phyloP scores from a whole-genome alignment of 805 yeast genomes.

The Zygotorulaspora sp. region DNA sequence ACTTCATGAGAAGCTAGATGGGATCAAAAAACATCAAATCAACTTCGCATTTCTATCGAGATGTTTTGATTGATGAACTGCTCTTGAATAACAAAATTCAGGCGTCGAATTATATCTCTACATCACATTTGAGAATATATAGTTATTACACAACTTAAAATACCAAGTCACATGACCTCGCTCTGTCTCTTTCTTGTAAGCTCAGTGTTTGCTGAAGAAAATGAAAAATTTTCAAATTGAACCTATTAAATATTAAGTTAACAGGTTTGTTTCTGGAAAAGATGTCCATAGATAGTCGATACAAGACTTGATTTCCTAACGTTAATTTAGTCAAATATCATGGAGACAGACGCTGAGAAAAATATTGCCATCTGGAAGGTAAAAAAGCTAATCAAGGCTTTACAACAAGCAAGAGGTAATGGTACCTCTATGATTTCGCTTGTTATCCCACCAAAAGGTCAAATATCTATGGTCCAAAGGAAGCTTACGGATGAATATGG shows the following conservation, averaged over 20 bases:
- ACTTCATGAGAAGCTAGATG: too few relatives aligned
- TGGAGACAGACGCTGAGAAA: conserved; percentile 80
- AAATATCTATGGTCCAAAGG: conserved; percentile 79
- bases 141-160: background rate
- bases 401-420: conserved; percentile 92
- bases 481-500: conserved; percentile 98
- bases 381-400: conserved; percentile 84
- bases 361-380: conserved; percentile 99
- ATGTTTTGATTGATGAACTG: too few relatives aligned
- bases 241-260: background rate
- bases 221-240: background rate
- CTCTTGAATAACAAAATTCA: too few relatives aligned
- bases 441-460: conserved; percentile 93
- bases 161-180: background rate
- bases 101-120: too few relatives aligned
- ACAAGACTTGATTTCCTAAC: background rate
- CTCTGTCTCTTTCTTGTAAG: background rate
- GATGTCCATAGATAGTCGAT: background rate
- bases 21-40: too few relatives aligned
- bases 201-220: background rate
- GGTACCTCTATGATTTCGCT: conserved; percentile 99
- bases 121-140: too few relatives aligned
- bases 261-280: background rate
- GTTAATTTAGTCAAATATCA: conserved; percentile 1
- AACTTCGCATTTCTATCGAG: too few relatives aligned